Conservation (phyloP, 768 basidiomycete genomes). For the Boletus vermiculosoides region DNA sequence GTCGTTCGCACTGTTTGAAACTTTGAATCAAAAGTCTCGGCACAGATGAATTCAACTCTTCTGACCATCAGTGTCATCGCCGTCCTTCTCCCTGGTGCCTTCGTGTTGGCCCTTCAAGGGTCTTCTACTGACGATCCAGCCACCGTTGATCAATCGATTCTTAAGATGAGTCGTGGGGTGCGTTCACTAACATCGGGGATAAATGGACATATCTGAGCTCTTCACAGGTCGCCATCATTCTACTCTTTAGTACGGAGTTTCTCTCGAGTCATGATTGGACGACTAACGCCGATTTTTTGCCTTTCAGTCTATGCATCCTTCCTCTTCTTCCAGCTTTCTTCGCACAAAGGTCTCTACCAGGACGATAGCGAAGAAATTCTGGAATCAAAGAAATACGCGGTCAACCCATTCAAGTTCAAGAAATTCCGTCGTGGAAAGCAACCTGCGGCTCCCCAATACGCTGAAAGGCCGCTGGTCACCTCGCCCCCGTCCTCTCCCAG, state of each 20-base stretch:
- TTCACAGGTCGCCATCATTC: constrained; percentile 65
- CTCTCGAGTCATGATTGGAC: not conserved
- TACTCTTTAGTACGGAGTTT: constrained; percentile 64
- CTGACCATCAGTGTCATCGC: constrained; percentile 76
- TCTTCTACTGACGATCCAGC: constrained; percentile 13
- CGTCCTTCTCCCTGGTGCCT: constrained; percentile 75
- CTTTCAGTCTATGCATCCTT: constrained; percentile 69
- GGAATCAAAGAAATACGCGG: constrained; percentile 40
- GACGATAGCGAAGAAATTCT: constrained; percentile 39
- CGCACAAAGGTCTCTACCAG: constrained; percentile 70
- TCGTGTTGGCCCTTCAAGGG: constrained; percentile 55
- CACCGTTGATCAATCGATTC: constrained; percentile 45
- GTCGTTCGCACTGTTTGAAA: not conserved
- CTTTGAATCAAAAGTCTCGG: constrained; percentile 50
- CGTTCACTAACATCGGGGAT: constrained; percentile 17
- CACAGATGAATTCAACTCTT: constrained; percentile 71
- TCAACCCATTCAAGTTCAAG: constrained; percentile 37
- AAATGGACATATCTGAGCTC: constrained; percentile 5
- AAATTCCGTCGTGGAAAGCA: constrained; percentile 17
- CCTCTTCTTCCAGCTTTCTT: constrained; percentile 77
- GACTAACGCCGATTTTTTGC: not conserved
- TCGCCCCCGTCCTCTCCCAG: constrained; percentile 13
- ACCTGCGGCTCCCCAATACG: not conserved
- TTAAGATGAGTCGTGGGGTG: constrained; percentile 78
- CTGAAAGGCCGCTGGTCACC: constrained; percentile 3